Evolutionary conservation across 2,329 filamentous ascomycete species (phyloP).

Genomic region (Geoglossum cookeanum): DNA sequence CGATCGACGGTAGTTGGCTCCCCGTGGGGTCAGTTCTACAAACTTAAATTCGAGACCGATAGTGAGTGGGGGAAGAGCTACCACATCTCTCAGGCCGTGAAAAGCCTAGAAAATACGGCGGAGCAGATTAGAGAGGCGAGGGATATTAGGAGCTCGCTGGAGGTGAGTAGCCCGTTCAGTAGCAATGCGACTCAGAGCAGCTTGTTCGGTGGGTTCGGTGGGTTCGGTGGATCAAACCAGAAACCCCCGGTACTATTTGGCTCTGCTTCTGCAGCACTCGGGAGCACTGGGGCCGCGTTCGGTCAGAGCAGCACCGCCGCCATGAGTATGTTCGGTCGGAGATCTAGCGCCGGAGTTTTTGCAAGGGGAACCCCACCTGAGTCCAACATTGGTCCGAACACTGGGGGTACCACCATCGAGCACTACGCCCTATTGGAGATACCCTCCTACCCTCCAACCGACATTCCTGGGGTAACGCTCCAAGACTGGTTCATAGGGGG

Average conservation of each 20-base stretch:
- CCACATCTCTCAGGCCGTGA: background rate
- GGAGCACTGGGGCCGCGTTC: too few relatives aligned
- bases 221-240: too few relatives aligned
- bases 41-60: background rate
- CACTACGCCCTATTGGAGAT: background rate
- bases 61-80: background rate
- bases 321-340: too few relatives aligned
- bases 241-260: too few relatives aligned
- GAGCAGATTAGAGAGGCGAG: background rate
- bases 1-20: background rate
- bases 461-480: background rate
- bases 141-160: background rate
- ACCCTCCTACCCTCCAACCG: background rate
- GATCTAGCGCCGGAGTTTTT: too few relatives aligned
- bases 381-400: background rate
- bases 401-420: background rate
- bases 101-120: background rate
- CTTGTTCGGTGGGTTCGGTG: too few relatives aligned
- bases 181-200: background rate
- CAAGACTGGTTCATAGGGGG: background rate
- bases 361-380: too few relatives aligned
- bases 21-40: background rate
- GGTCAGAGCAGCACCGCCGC: too few relatives aligned
- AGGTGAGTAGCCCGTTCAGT: background rate
- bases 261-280: too few relatives aligned